Conservation (phyloP, 2,329 filamentous ascomycete genomes). For the Paracoccidioides brasiliensis region DNA sequence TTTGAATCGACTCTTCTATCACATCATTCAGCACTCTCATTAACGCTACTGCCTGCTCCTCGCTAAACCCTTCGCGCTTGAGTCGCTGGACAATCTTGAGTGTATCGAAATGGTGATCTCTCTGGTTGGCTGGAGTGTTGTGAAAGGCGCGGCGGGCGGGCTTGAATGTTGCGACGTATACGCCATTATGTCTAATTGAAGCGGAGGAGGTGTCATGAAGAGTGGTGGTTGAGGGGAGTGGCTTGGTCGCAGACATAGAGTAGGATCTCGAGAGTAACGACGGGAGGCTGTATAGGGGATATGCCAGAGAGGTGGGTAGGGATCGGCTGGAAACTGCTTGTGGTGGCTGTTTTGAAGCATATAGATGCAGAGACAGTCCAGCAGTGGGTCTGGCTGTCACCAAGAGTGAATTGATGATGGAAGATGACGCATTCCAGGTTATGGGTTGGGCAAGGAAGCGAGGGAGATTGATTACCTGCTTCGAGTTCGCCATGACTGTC, state of each 20-base stretch:
- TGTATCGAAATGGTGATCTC: constrained; percentile 96
- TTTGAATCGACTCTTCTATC: constrained; percentile 96
- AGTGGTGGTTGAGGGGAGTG: not conserved
- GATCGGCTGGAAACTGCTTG: not conserved
- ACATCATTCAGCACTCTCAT: constrained; percentile 96
- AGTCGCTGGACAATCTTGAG: constrained; percentile 91
- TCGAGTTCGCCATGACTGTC: constrained; percentile 28
- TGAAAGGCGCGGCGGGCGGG: constrained; percentile 47
- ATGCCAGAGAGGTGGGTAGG: not conserved
- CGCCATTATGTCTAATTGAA: constrained; percentile 34
- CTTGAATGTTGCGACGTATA: constrained; percentile 34
- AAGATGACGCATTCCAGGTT: constrained; percentile 28
- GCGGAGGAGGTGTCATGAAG: constrained; percentile 4
- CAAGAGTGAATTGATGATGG: constrained; percentile 18
- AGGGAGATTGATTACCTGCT: constrained; percentile 31
- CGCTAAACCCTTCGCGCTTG: constrained; percentile 83
- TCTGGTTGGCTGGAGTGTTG: constrained; percentile 45
- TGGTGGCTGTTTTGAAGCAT: constrained; percentile 11
- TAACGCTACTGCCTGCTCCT: constrained; percentile 92
- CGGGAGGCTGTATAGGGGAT: not conserved
- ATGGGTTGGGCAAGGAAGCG: constrained; percentile 31
- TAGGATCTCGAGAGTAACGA: not conserved
- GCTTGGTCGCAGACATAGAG: not conserved
- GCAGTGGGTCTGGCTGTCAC: constrained; percentile 14
- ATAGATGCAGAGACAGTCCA: constrained; percentile 14